Evolutionary conservation across 2,329 filamentous ascomycete species (phyloP), one percentile per base, ranked within the genome.

Genomic region (Penicillium sp.): DNA sequence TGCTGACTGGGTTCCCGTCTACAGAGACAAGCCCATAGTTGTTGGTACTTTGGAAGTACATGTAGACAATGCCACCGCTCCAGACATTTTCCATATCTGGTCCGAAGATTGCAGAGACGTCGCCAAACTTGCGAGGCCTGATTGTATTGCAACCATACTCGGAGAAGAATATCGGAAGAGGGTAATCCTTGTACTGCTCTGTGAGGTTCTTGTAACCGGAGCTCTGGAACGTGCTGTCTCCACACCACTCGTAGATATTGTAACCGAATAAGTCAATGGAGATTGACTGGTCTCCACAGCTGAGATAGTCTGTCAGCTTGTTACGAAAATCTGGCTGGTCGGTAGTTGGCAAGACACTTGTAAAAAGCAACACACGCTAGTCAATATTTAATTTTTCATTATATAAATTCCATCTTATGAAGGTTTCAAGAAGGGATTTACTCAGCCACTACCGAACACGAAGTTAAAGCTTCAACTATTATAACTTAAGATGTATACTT

Each of bases 211-310:
- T 81, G 76, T 91, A 97, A 49, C 90, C 90, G 2, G 93, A 96
- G 59, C 82, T 73, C 35, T 80, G 71, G 78, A 89, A 93, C 66
- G 80, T 85, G 71, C 89, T 95, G 68, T 91, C 75, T 63, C 92
- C 93, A 74, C 93, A 97, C 93, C 93, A 97, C 41, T 91, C 95
- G 84, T 97, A 97, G 78, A 97, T 95, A 81, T 97, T 97, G 87
- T 97, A 97, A 57, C 93, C 93, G 90, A 91, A 97, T 81, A 94
- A 97, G 75, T 97, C 94, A 63, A 97, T 95, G 2, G 59, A 88
- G 74, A 67, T 77, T 75, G n/a, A 81, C 78, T 58, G 84, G 58
- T 63, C 56, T 43, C 90, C 89, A 72, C 93, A 97, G 83, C 96
- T 92, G 81, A 97, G 96, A 83, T 95, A 97, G 71, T 90, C 79